phyloP scores from a whole-genome alignment of 179 eudicot genomes.

The Silene noctiflora region DNA sequence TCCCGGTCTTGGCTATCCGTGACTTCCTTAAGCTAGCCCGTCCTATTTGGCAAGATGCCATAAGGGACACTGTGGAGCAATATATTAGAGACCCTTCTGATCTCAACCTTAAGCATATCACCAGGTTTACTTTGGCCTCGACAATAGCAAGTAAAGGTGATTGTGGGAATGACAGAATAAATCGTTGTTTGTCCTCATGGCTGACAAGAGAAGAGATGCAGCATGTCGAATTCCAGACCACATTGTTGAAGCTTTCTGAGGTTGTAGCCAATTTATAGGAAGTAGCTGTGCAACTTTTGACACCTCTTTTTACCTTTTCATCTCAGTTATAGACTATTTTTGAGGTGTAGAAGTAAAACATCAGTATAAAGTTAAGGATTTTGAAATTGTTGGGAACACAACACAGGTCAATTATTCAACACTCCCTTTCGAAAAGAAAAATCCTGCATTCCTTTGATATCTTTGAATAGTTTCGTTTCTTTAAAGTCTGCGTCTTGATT shows the following conservation, averaged over 20 bases:
- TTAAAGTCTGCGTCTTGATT: too few relatives aligned
- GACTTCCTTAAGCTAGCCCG: conserved; percentile 80
- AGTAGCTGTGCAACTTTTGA: neutral
- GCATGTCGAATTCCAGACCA: conserved; percentile 45
- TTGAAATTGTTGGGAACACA: neutral
- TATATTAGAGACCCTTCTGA: conserved; percentile 62
- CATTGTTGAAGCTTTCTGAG: conserved; percentile 34
- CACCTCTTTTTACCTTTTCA: conserved; percentile 7
- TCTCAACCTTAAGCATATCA: conserved; percentile 52
- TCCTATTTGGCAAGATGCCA: conserved; percentile 83
- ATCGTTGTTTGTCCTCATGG: conserved; percentile 58
- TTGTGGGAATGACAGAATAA: conserved; percentile 38
- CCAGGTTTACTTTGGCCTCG: conserved; percentile 46
- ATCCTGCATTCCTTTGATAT: too few relatives aligned
- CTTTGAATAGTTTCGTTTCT: too few relatives aligned
- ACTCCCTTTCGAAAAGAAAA: neutral
- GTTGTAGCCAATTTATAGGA: conserved; percentile 21
- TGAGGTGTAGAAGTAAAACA: neutral
- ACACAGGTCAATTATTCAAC: neutral
- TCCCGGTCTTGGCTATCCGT: conserved; percentile 57
- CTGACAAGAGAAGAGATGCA: conserved; percentile 68
- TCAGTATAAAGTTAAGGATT: neutral
- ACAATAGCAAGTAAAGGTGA: conserved; percentile 30
- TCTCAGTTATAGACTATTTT: conserved; percentile 5
- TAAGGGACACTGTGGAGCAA: conserved; percentile 47